Conservation (phyloP, 352 stramenopile species). For the Aphanomyces invadans region DNA sequence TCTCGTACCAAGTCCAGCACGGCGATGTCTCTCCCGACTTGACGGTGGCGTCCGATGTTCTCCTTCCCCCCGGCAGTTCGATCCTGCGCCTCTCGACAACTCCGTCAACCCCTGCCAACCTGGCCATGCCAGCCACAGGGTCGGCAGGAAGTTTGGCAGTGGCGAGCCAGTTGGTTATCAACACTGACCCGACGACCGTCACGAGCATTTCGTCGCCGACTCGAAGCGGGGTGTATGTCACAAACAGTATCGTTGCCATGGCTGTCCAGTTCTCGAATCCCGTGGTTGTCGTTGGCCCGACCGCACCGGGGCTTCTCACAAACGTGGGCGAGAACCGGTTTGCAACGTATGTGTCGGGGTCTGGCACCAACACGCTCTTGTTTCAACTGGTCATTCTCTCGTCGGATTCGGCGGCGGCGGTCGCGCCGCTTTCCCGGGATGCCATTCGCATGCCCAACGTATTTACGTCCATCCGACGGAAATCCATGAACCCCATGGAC, state of each 20-base stretch:
- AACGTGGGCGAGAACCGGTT: conserved; percentile 22
- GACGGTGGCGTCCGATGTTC: conserved; percentile 33
- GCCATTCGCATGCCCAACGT: conserved; percentile 15
- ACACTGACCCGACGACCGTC: conserved; percentile 48
- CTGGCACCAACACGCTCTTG: conserved; percentile 31
- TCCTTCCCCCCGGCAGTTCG: conserved; percentile 49
- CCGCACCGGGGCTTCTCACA: conserved; percentile 24
- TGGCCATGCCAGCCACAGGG: conserved; percentile 48
- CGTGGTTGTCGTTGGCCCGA: conserved; percentile 24
- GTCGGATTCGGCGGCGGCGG: not conserved
- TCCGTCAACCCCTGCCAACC: conserved; percentile 39
- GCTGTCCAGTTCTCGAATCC: conserved; percentile 44
- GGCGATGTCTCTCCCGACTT: conserved; percentile 64
- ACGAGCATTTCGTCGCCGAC: conserved; percentile 32
- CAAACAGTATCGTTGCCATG: conserved; percentile 47
- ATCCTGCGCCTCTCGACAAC: conserved; percentile 49
- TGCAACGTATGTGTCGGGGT: conserved; percentile 36
- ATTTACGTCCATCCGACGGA: conserved; percentile 1
- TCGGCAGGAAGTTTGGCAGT: conserved; percentile 52
- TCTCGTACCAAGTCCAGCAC: conserved; percentile 62
- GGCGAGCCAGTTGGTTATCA: conserved; percentile 65
- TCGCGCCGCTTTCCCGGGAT: not conserved
- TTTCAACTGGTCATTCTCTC: not conserved
- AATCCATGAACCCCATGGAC: conserved; percentile 24
- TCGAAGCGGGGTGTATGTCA: conserved; percentile 50